These are phyloP conservation scores for Ogataea nitratoaversa DNA, from an alignment of 805 yeast species.

Conservation along the genomic window DNA sequence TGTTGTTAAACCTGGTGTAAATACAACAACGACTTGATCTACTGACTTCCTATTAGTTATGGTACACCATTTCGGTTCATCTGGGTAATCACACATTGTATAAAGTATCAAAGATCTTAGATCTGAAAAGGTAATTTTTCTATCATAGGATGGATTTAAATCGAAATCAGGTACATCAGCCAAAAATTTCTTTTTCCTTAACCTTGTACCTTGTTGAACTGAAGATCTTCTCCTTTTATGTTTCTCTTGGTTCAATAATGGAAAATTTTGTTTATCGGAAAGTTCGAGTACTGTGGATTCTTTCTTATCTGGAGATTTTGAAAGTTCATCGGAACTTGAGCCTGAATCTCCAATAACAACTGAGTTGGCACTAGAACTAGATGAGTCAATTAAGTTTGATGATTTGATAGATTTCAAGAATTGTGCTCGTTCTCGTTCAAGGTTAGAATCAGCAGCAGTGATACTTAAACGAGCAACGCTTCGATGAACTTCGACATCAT, in stretches of 20 bases:
- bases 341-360: too few relatives aligned
- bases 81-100: conserved; percentile 36
- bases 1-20: conserved; percentile 61
- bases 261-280: too few relatives aligned
- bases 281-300: neutral
- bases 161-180: conserved; percentile 22
- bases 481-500: conserved; percentile 16
- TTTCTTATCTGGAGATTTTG: neutral
- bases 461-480: conserved; percentile 30
- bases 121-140: conserved; percentile 34
- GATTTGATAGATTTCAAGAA: conserved; percentile 12
- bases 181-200: conserved; percentile 31
- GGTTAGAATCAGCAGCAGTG: conserved; percentile 16
- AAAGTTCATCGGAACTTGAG: too few relatives aligned
- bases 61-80: conserved; percentile 46
- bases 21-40: conserved; percentile 51
- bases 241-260: conserved; percentile 18
- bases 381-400: neutral
- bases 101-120: conserved; percentile 44
- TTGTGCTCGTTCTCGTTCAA: conserved; percentile 15
- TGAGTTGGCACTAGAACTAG: too few relatives aligned
- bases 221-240: conserved; percentile 39
- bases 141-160: conserved; percentile 13
- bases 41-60: conserved; percentile 45
- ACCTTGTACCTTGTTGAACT: conserved; percentile 25